Percentiles rank a stretch among this genome's conserved stretches.
These are phyloP conservation scores for Raphanus hybrid DNA, from an alignment of 441 rosid genomes.

Conservation along the genomic window DNA sequence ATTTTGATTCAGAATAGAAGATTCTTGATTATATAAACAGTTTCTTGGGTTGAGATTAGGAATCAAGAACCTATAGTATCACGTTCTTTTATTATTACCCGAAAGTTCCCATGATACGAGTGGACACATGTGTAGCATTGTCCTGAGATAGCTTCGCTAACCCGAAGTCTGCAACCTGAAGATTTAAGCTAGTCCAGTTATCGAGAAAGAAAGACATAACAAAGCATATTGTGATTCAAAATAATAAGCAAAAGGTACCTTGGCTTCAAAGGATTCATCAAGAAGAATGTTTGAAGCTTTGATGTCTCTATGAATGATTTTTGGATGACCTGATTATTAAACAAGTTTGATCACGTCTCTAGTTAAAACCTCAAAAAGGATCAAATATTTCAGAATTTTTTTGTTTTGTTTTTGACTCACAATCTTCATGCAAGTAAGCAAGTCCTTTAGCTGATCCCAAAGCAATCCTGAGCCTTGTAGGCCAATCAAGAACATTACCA, in stretches of 20 bases:
- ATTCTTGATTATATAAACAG: slow-evolving; percentile 16
- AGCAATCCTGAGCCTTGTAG: slow-evolving; percentile 76
- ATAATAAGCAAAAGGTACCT: slow-evolving; percentile 47
- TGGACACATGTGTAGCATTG: slow-evolving; percentile 79
- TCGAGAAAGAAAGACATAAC: background rate
- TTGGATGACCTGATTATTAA: slow-evolving; percentile 67
- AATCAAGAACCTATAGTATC: background rate
- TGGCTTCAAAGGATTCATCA: slow-evolving; percentile 66
- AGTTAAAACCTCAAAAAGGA: background rate
- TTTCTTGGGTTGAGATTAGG: slow-evolving; percentile 8
- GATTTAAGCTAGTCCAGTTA: slow-evolving; percentile 8
- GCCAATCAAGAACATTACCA: slow-evolving; percentile 64
- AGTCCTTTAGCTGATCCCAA: slow-evolving; percentile 85
- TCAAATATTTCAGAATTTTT: background rate
- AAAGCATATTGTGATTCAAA: too few species aligned
- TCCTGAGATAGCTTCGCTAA: slow-evolving; percentile 79
- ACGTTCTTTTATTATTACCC: slow-evolving; percentile 47
- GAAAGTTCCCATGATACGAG: slow-evolving; percentile 96
- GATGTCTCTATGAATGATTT: slow-evolving; percentile 87
- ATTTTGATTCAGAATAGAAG: background rate
- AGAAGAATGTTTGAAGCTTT: slow-evolving; percentile 85
- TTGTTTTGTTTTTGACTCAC: slow-evolving; percentile 30
- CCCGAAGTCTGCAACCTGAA: slow-evolving; percentile 90
- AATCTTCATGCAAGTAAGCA: slow-evolving; percentile 69
- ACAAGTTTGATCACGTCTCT: slow-evolving; percentile 9